Conservation (phyloP, 2,329 filamentous ascomycete genomes). For the Epichloe scottii region DNA sequence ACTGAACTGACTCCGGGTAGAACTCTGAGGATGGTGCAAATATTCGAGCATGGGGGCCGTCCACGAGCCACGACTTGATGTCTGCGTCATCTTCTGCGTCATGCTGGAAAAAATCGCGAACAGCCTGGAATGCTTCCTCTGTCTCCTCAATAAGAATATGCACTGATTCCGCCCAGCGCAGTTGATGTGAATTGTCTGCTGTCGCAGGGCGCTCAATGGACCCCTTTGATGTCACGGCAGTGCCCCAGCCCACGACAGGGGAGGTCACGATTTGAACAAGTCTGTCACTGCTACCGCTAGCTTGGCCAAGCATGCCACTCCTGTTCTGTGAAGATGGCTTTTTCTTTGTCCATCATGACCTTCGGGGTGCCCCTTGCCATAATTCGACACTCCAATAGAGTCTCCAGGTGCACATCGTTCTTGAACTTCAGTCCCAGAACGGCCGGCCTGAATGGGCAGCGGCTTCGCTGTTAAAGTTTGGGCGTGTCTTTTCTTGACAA, state of each 20-base stretch:
- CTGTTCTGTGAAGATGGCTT: neutral
- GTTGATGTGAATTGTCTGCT: neutral
- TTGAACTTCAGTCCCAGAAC: neutral
- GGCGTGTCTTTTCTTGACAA: neutral
- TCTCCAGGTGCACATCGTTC: neutral
- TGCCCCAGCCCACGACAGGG: constrained; percentile 2
- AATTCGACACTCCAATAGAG: neutral
- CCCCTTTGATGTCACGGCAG: neutral
- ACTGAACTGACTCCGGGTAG: neutral
- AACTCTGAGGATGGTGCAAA: neutral
- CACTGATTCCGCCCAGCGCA: constrained; percentile 23
- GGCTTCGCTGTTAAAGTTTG: neutral
- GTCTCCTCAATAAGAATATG: constrained; percentile 35
- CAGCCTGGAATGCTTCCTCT: constrained; percentile 36
- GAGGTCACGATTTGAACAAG: neutral
- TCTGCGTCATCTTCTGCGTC: constrained; percentile 21
- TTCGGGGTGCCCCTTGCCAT: neutral
- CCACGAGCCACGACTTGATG: constrained; percentile 13
- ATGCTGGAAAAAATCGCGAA: constrained; percentile 28
- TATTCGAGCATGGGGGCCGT: constrained; percentile 7
- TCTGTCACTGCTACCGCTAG: neutral
- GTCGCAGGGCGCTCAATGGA: constrained; percentile 1
- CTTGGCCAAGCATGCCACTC: neutral
- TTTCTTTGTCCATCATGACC: neutral
- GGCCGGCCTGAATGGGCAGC: neutral